Percentiles rank a stretch among this genome's conserved stretches.
phyloP scores from a whole-genome alignment of 805 yeast genomes.

The Saturnispora hagleri region DNA sequence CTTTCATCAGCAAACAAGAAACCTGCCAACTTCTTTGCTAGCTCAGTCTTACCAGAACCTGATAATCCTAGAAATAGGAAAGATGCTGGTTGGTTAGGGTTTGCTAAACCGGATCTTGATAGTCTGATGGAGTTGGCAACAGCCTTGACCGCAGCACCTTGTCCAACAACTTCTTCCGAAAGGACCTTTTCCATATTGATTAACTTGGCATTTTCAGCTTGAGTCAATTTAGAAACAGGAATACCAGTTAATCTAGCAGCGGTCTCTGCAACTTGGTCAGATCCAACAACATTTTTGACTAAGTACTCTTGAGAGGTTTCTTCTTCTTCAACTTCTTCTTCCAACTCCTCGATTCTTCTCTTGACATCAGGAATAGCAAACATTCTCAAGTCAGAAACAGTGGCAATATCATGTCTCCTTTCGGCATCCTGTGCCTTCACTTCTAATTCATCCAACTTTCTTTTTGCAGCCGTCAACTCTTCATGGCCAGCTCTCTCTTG shows the following conservation, averaged over 20 bases:
- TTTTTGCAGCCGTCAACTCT: slow-evolving; percentile 79
- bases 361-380: slow-evolving; percentile 94
- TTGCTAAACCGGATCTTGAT: slow-evolving; percentile 88
- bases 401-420: slow-evolving; percentile 87
- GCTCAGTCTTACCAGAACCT: slow-evolving; percentile 97
- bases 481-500: slow-evolving; percentile 89
- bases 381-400: slow-evolving; percentile 93
- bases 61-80: slow-evolving; percentile 91
- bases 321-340: slow-evolving; percentile 63
- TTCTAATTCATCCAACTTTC: slow-evolving; percentile 86
- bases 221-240: slow-evolving; percentile 89
- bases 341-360: slow-evolving; percentile 66
- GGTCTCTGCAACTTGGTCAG: slow-evolving; percentile 75
- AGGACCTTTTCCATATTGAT: slow-evolving; percentile 90
- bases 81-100: slow-evolving; percentile 94
- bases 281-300: slow-evolving; percentile 83
- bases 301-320: slow-evolving; percentile 41
- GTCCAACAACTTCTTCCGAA: slow-evolving; percentile 84
- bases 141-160: slow-evolving; percentile 89
- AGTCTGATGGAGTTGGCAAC: slow-evolving; percentile 92
- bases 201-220: slow-evolving; percentile 88
- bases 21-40: slow-evolving; percentile 94
- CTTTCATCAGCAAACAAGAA: slow-evolving; percentile 92
- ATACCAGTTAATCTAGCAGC: slow-evolving; percentile 96
- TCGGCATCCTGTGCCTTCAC: slow-evolving; percentile 93